Conservation (phyloP, 78 protist genomes). For the Dictyostelium brefeldianum region DNA sequence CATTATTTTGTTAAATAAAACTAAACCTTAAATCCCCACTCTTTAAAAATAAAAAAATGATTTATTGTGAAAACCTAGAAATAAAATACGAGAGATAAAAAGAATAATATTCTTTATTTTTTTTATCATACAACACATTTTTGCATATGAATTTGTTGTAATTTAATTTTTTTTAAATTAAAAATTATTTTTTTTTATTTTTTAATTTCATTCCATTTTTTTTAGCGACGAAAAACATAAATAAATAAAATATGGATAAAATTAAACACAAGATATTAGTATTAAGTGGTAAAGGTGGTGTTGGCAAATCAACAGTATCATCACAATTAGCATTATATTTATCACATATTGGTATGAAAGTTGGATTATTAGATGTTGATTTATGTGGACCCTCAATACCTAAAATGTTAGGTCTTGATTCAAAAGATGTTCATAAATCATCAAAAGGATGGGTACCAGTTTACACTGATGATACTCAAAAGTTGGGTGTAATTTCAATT, state of each 20-base stretch:
- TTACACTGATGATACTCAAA: slow-evolving; percentile 72
- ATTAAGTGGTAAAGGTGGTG: slow-evolving; percentile 99
- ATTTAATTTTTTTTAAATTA: too few species aligned
- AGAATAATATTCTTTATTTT: too few species aligned
- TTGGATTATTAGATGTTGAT: slow-evolving; percentile 96
- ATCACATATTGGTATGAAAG: slow-evolving; percentile 63
- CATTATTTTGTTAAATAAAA: too few species aligned
- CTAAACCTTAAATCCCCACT: too few species aligned
- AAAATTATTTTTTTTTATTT: too few species aligned
- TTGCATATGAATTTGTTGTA: too few species aligned
- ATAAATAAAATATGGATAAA: slow-evolving; percentile 50
- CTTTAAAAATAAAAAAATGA: too few species aligned
- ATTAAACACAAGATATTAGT: slow-evolving; percentile 94
- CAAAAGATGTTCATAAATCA: slow-evolving; percentile 71
- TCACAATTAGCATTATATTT: slow-evolving; percentile 73
- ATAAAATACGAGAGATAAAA: too few species aligned
- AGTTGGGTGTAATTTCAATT: slow-evolving; percentile 95
- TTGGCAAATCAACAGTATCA: slow-evolving; percentile 91
- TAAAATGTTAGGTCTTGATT: slow-evolving; percentile 86
- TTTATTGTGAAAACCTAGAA: too few species aligned
- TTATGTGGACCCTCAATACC: slow-evolving; percentile 94
- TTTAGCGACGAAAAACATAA: neutral
- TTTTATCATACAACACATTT: too few species aligned
- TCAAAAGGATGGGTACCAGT: slow-evolving; percentile 94
- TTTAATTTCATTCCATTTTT: too few species aligned